Evolutionary conservation across 1,139 yeast genomes (phyloP).

Genomic region (Yamadazyma atlantica): DNA sequence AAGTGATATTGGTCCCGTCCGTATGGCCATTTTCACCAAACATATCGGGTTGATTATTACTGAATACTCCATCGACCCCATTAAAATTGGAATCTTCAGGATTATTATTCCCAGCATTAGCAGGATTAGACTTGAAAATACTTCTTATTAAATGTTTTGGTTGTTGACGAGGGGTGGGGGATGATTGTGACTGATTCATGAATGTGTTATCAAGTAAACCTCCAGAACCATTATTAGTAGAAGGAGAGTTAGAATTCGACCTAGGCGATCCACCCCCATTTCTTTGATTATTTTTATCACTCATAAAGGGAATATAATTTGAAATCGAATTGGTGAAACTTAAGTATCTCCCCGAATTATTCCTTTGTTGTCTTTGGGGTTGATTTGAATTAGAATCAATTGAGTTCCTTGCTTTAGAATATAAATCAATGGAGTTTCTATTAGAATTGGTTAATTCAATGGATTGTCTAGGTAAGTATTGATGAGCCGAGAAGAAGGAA

Average conservation of each 20-base stretch:
- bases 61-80: constrained; percentile 3
- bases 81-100: constrained; percentile 1
- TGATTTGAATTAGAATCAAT: constrained; percentile 22
- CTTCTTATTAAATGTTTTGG: constrained; percentile 42
- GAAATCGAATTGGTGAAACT: constrained; percentile 41
- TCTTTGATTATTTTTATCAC: constrained; percentile 25
- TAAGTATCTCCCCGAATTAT: constrained; percentile 23
- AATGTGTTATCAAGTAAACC: constrained; percentile 3
- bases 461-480: constrained; percentile 38
- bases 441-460: constrained; percentile 38
- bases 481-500: constrained; percentile 48
- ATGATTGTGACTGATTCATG: constrained; percentile 9
- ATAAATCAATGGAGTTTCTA: constrained; percentile 37
- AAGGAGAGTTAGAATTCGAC: constrained; percentile 23
- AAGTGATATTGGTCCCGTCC: no score
- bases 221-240: constrained; percentile 9
- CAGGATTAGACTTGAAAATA: constrained; percentile 35
- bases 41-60: constrained; percentile 9
- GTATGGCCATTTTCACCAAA: constrained; percentile 8
- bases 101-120: constrained; percentile 3
- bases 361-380: constrained; percentile 10
- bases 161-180: constrained; percentile 21
- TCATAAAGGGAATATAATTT: constrained; percentile 47
- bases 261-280: constrained; percentile 18
- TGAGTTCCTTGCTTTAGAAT: constrained; percentile 26